Evolutionary conservation across 2,329 filamentous ascomycete genomes (phyloP), one percentile per base, ranked within the genome.

Genomic region (Tolypocladium sp.): DNA sequence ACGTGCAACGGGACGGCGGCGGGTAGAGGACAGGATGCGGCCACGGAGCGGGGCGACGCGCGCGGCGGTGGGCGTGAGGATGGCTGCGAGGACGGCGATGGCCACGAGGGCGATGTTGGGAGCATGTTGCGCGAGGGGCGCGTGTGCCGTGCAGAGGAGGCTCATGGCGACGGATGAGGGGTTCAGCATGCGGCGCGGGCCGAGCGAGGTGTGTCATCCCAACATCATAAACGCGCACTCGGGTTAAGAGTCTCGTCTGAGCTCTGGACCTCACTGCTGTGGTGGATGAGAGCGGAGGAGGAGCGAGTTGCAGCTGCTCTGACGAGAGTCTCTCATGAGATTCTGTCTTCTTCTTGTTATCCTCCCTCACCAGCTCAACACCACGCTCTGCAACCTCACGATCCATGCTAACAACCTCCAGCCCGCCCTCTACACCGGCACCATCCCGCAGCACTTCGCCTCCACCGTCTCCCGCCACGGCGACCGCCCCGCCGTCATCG

Each of bases 371-470:
- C 20, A 42, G 3, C 22, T 57, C n/a, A 44, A 30, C 52, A n/a
- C 57, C 30, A 42, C 25, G 25, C 57, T 27, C 25, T 9, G 27
- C 44, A 49, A 17, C 27, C 46, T 30, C 46, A 12, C 46, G 46
- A 51, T 20, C 15, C 8, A n/a, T n/a, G 27, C 57, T 61, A 41
- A 56, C 54, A 65, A 2, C 38, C n/a, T n/a, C 52, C 13, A 91
- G 86, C 88, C 88, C 4, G 79, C 86, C 0, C 76, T 92, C 9
- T 81, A 90, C 55, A 75, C 79, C 7, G 77, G 86, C 59, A 92
- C 89, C 1, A 84, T 92, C 58, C 87, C 88, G 0, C 75, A 89
- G 63, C 87, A 93, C 69, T 92, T 93, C 67, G 78, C 83, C 9
- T 77, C 78, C 1, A 78, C 90, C 42, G 88, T 91, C 42, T 79